Base-by-base conservation (phyloP, 192 early-diverging fungal genomes). In the Entrophospora sp. region DNA sequence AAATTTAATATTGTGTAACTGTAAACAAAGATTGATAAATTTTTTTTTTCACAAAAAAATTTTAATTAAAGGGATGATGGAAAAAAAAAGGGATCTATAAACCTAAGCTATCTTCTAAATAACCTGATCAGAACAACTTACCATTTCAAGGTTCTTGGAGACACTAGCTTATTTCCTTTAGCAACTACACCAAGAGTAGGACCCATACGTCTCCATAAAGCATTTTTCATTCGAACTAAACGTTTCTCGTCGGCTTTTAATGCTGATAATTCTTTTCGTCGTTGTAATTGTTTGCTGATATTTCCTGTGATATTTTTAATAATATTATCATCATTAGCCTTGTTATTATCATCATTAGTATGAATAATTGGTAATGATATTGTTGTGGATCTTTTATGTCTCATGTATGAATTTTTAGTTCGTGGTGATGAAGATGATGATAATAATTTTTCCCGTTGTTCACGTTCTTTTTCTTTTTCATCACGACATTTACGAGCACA, bases 111-210 rank as follows among this genome's bases (percentile, higher is more conserved):
- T n/a, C 4, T 31, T 34, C 9, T 34, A 13, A 5, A 2, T 9
- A 34, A 22, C 25, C n/a, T 28, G 2, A 34, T 32, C 30, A 46
- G 46, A 18, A 43, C 51, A 30, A 40, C 45, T 53, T 65, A 65
- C 63, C 63, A 65, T 31, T 65, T 65, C 31, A 65, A 65, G 38
- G 63, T 43, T 28, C 14, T 37, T 9, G 63, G 63, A 27, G 31
- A 34, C n/a, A 65, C 63, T n/a, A 65, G 31, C 30, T 48, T 53
- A 6, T 48, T 48, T 31, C 63, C 45, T 31, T 53, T 53, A 0
- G 14, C 36, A n/a, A 66, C 64, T n/a, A 24, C 9, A 43, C 59
- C 59, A 42, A 61, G 37, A 30, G 27, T 2, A 0, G 37, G 25
- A 10, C 64, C 49, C 46, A 66, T 55, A 30, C 49, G 49, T 18